phyloP scores from a whole-genome alignment of 805 yeast genomes.

The Kuraishia floccosa region DNA sequence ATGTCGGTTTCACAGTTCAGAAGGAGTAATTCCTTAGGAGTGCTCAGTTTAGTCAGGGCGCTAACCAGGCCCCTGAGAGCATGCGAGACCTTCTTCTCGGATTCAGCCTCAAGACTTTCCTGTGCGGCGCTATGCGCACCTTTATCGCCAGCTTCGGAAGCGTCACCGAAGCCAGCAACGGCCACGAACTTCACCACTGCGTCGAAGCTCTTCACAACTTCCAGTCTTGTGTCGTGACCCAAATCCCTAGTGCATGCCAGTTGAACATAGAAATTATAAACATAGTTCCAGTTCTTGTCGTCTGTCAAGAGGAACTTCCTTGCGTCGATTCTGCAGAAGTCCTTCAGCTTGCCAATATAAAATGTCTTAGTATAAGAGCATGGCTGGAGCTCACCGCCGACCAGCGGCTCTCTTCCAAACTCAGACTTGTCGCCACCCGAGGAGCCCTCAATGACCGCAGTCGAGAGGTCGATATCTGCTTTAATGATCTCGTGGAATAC shows the following conservation, averaged over 20 bases:
- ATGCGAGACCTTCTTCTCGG: conserved; percentile 36
- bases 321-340: conserved; percentile 39
- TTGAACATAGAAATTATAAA: conserved; percentile 33
- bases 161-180: conserved; percentile 23
- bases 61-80: conserved; percentile 35
- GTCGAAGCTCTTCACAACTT: conserved; percentile 41
- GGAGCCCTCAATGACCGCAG: conserved; percentile 8
- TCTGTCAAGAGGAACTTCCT: conserved; percentile 33
- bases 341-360: conserved; percentile 40
- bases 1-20: conserved; percentile 59
- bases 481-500: conserved; percentile 38
- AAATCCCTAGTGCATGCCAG: conserved; percentile 31
- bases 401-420: conserved; percentile 1
- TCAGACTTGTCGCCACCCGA: conserved; percentile 1
- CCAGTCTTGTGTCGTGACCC: conserved; percentile 31
- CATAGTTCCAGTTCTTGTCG: conserved; percentile 31
- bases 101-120: conserved; percentile 8
- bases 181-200: conserved; percentile 31
- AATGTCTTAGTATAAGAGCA: conserved; percentile 49
- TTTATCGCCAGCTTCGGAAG: not conserved
- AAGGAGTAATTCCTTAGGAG: conserved; percentile 29
- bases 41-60: conserved; percentile 23
- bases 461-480: conserved; percentile 34
- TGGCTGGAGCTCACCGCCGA: conserved; percentile 8
- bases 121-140: not conserved